These are phyloP conservation scores for Caryopteris hybrid DNA, from an alignment of 305 asterid species.

Conservation along the genomic window DNA sequence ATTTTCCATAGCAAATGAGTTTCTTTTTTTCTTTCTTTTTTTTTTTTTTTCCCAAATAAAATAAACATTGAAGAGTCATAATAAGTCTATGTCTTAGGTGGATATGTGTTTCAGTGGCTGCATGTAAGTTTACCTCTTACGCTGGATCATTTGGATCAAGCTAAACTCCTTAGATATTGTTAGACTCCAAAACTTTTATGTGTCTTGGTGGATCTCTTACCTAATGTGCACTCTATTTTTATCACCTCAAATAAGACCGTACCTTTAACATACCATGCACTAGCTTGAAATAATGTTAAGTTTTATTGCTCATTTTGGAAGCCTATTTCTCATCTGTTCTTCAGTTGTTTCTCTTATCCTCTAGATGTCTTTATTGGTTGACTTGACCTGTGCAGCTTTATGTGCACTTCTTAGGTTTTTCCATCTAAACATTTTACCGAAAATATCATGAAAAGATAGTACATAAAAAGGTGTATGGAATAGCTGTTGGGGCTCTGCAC, in stretches of 20 bases:
- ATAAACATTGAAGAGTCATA: neutral
- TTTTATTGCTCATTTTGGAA: neutral
- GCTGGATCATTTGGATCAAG: neutral
- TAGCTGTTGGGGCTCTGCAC: neutral
- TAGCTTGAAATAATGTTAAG: neutral
- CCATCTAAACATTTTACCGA: neutral
- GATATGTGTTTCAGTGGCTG: neutral
- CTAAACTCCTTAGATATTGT: neutral
- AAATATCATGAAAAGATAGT: neutral
- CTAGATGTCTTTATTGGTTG: neutral
- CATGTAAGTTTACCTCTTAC: neutral
- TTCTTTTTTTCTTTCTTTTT: too few relatives aligned
- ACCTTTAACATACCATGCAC: neutral
- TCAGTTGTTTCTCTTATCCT: too few relatives aligned
- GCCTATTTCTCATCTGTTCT: neutral
- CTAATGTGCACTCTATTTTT: neutral
- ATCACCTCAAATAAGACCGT: neutral
- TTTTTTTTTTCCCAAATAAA: too few relatives aligned
- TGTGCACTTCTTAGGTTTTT: neutral
- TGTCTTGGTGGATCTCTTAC: neutral
- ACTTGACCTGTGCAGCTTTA: neutral
- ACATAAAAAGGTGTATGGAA: neutral
- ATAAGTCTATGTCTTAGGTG: neutral
- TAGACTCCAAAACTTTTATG: neutral
- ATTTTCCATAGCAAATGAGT: neutral